A percentile compares a stretch with the other conserved stretches of the same genome.
phyloP scores from a whole-genome alignment of 371 early-diverging fungal genomes.

The Mortierella sp. region DNA sequence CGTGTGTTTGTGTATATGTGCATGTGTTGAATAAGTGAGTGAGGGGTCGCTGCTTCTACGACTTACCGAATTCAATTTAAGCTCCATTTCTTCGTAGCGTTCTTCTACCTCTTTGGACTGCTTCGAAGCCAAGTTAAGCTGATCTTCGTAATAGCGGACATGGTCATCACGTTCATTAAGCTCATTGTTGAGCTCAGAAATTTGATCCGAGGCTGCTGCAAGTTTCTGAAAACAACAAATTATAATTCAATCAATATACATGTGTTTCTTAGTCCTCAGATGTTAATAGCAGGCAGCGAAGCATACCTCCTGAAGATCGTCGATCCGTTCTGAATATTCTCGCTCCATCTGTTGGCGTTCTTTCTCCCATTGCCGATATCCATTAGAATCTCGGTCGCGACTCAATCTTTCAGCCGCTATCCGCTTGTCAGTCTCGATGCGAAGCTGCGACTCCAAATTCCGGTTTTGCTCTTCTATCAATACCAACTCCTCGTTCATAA shows the following conservation, averaged over 20 bases:
- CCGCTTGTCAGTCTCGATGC: constrained; percentile 29
- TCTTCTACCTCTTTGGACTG: constrained; percentile 41
- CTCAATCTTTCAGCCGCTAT: constrained; percentile 21
- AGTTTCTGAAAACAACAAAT: constrained; percentile 20
- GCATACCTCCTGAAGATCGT: constrained; percentile 38
- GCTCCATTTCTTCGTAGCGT: constrained; percentile 45
- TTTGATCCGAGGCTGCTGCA: constrained; percentile 27
- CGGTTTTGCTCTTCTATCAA: constrained; percentile 34
- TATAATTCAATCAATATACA: neutral
- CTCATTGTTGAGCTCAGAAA: constrained; percentile 31
- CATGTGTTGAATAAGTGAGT: no score
- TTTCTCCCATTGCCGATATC: constrained; percentile 22
- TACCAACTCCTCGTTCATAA: constrained; percentile 31
- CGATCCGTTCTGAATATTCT: constrained; percentile 16
- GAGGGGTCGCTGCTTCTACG: neutral
- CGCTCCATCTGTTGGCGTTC: constrained; percentile 31
- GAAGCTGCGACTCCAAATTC: constrained; percentile 30
- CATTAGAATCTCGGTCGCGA: constrained; percentile 19
- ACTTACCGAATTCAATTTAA: constrained; percentile 35
- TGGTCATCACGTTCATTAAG: constrained; percentile 31
- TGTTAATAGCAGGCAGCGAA: neutral
- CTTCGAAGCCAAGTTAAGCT: constrained; percentile 30
- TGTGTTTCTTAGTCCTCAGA: neutral
- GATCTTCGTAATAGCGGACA: constrained; percentile 31
- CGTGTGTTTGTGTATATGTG: no score